A percentile compares a stretch with the other conserved stretches of the same genome.
These are phyloP conservation scores for Aquilaria malaccensis DNA, from an alignment of 345 rosid species.

Conservation along the genomic window DNA sequence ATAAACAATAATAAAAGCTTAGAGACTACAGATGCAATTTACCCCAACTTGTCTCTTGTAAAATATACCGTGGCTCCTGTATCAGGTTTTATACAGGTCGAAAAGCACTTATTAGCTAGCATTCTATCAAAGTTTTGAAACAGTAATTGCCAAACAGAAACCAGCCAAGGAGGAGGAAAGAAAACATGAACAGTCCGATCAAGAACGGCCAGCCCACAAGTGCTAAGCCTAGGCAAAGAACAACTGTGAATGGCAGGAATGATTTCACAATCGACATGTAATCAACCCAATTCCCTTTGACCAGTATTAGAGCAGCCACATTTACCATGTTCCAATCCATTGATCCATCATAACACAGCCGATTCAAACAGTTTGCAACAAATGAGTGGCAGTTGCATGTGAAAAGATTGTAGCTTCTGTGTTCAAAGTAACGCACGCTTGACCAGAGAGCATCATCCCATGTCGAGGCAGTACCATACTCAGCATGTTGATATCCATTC, in stretches of 20 bases:
- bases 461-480: slow-evolving; percentile 58
- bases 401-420: slow-evolving; percentile 79
- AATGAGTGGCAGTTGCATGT: slow-evolving; percentile 92
- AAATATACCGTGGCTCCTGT: too few relatives aligned
- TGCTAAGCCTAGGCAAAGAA: slow-evolving; percentile 41
- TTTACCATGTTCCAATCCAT: slow-evolving; percentile 90
- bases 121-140: slow-evolving; percentile 43
- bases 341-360: slow-evolving; percentile 58
- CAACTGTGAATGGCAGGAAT: slow-evolving; percentile 63
- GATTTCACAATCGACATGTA: slow-evolving; percentile 52
- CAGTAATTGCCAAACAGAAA: slow-evolving; percentile 63
- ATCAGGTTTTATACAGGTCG: too few relatives aligned
- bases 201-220: slow-evolving; percentile 82
- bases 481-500: slow-evolving; percentile 60
- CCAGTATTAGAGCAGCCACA: slow-evolving; percentile 52
- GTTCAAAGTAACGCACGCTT: slow-evolving; percentile 52
- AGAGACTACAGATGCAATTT: too few relatives aligned
- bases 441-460: slow-evolving; percentile 76
- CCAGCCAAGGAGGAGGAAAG: slow-evolving; percentile 63
- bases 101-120: slow-evolving; percentile 15
- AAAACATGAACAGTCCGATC: slow-evolving; percentile 59
- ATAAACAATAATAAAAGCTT: too few relatives aligned
- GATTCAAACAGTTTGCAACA: slow-evolving; percentile 70
- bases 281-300: slow-evolving; percentile 65
- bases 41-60: too few relatives aligned